Evolutionary conservation across 2,329 filamentous ascomycete genomes (phyloP).

Genomic region (Westerdykella aurantiaca): DNA sequence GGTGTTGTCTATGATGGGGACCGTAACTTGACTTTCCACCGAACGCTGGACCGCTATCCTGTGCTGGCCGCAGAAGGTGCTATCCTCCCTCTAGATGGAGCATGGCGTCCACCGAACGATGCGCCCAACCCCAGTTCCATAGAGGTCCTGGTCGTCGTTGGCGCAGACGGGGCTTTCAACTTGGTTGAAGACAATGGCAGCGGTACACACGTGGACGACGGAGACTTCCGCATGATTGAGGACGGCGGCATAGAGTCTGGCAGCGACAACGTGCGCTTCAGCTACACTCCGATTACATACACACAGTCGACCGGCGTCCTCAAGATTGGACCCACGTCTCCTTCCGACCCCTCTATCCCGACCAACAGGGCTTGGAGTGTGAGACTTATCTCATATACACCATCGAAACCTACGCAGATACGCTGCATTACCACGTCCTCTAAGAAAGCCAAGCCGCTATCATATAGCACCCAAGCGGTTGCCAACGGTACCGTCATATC

Average conservation of each 20-base stretch:
- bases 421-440: constrained; percentile 19
- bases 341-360: constrained; percentile 22
- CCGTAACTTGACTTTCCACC: constrained; percentile 48
- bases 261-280: constrained; percentile 27
- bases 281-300: constrained; percentile 33
- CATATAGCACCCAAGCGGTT: constrained; percentile 11
- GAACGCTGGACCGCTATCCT: constrained; percentile 47
- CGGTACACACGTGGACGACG: constrained; percentile 32
- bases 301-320: constrained; percentile 34
- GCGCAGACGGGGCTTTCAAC: constrained; percentile 44
- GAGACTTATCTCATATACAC: constrained; percentile 27
- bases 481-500: constrained; percentile 25
- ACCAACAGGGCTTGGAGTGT: constrained; percentile 28
- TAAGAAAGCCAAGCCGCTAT: constrained; percentile 24
- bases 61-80: constrained; percentile 53
- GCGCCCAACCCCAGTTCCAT: constrained; percentile 44
- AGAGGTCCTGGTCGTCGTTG: constrained; percentile 46
- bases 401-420: constrained; percentile 11
- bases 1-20: constrained; percentile 54
- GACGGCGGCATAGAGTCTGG: constrained; percentile 28
- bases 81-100: constrained; percentile 53
- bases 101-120: constrained; percentile 42
- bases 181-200: constrained; percentile 46
- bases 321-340: constrained; percentile 30
- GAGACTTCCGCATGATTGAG: constrained; percentile 39